Base-by-base conservation (phyloP, 2,329 filamentous ascomycete genomes). In the Fusarium secorum region DNA sequence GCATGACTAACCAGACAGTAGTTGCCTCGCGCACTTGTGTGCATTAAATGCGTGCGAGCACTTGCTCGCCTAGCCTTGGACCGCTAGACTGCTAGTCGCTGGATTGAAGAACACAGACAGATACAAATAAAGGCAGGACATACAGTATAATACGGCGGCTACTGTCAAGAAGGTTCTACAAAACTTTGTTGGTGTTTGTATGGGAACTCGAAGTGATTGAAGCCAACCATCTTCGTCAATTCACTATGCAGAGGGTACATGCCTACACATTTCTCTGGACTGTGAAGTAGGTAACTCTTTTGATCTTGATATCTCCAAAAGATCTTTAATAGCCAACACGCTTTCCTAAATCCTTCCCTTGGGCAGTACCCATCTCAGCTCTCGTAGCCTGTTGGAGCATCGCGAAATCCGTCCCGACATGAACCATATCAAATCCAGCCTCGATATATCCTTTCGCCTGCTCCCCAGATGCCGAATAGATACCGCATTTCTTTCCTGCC, bases 81-180 rank as follows among this genome's bases (percentile, higher is more conserved):
- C 84, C 85, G 80, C 83, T 79, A 1, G 2, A 0, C 9, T 9
- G 0, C 55, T 26, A 61, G 68, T 18, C 4, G 2, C 13, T 3
- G 18, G 3, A 3, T 20, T 7, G 15, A 4, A 2, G 5, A 30
- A 1, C 1, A 22, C 1, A 5, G 9, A 2, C 2, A 15, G 7
- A 1, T 3, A 15, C 72, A 63, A 9, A 82, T 80, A 80, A 83
- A 45, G n/a, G 86, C 84, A 0, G 85, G 85, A 85, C 77, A 87
- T 81, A 1, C 87, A 78, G 49, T 85, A 85, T 0, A 81, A 84
- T 3, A 82, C 78, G 0, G 83, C 83, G 1, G 85, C 85, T 1
- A 77, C 82, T 0, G 84, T 86, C 0, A 87, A 74, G 0, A 84
- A 85, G 11, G 86, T 76, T 0, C 83, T 85, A n/a, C 0, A 30